Evolutionary conservation across 352 stramenopile genomes (phyloP), one percentile per base, ranked within the genome.

Genomic region (Phytophthora citricola): DNA sequence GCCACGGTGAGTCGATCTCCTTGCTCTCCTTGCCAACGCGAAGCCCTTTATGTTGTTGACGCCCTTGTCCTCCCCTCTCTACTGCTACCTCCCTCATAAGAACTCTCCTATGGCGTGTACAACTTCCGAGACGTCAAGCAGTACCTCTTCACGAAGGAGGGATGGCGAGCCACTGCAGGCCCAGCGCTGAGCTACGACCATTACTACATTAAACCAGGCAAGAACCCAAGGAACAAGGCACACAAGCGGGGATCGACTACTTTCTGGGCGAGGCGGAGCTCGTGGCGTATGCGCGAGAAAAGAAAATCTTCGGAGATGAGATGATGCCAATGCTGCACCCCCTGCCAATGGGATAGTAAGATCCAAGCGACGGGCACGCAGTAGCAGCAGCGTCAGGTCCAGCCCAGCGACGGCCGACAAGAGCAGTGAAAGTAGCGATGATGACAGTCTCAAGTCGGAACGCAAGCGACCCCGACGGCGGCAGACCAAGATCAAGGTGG

Each of bases 41-140:
- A n/a, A 17, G 4, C 4, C 14, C 12, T 22, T 62, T 39, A 31
- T 40, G 29, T 54, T 27, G 40, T 52, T 69, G 45, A 56, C 46
- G 20, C 10, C 26, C 8, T 12, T 9, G 7, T 31, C 41, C 15
- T 24, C n/a, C 12, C 38, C 11, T 55, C 7, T 53, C 36, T 66
- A 1, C 50, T 6, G 26, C n/a, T 17, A 5, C n/a, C 32, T 29
- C 10, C 20, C 9, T 5, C 22, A 17, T 11, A 31, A 82, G 74
- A 78, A 29, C 58, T 83, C 14, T 66, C 63, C 26, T 75, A 73
- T 58, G 75, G 75, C 5, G 22, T 78, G 7, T 83, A 83, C 61
- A 83, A 76, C 55, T 83, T 83, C 44, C 63, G 61, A 27, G 68
- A 78, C 55, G 75, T 83, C 22, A 80, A 75, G 61, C n/a, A 11